These are phyloP conservation scores for Monosporascus sp. DNA, from an alignment of 2,329 filamentous ascomycete genomes.

Conservation along the genomic window DNA sequence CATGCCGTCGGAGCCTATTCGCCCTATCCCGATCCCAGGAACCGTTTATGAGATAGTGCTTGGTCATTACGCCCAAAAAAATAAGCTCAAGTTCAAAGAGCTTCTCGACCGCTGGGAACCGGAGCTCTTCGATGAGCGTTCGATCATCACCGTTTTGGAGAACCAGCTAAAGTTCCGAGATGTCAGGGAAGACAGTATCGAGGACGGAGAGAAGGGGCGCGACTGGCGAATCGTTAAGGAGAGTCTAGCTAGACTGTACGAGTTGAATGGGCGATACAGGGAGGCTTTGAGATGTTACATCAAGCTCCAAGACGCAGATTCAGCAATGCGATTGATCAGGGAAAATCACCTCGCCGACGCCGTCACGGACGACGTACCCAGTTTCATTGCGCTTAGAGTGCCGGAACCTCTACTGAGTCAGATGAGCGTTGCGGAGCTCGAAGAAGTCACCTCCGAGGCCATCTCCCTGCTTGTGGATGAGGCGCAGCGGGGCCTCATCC, in stretches of 20 bases:
- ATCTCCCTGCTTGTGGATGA: constrained; percentile 85
- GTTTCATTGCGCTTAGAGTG: constrained; percentile 83
- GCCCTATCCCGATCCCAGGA: constrained; percentile 67
- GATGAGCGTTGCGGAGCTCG: constrained; percentile 65
- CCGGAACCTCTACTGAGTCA: constrained; percentile 61
- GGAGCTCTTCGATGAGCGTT: constrained; percentile 75
- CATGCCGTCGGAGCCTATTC: constrained; percentile 72
- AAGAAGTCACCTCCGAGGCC: constrained; percentile 74
- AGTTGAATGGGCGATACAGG: constrained; percentile 72
- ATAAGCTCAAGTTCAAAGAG: constrained; percentile 70
- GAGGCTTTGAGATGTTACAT: constrained; percentile 90
- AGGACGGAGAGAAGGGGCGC: constrained; percentile 64
- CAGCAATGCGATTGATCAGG: constrained; percentile 77
- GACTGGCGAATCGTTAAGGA: constrained; percentile 92
- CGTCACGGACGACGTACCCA: constrained; percentile 82
- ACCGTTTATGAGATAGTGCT: constrained; percentile 86
- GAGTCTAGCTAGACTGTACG: constrained; percentile 75
- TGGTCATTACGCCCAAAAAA: constrained; percentile 76
- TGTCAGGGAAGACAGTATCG: constrained; percentile 68
- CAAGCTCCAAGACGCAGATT: constrained; percentile 83
- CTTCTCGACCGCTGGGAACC: constrained; percentile 78
- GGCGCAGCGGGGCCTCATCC: constrained; percentile 81
- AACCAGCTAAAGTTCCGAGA: constrained; percentile 74
- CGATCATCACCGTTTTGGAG: constrained; percentile 72
- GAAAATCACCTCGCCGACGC: constrained; percentile 88